These are phyloP conservation scores for Quercus rubra DNA, from an alignment of 306 rosid genomes.

Conservation along the genomic window DNA sequence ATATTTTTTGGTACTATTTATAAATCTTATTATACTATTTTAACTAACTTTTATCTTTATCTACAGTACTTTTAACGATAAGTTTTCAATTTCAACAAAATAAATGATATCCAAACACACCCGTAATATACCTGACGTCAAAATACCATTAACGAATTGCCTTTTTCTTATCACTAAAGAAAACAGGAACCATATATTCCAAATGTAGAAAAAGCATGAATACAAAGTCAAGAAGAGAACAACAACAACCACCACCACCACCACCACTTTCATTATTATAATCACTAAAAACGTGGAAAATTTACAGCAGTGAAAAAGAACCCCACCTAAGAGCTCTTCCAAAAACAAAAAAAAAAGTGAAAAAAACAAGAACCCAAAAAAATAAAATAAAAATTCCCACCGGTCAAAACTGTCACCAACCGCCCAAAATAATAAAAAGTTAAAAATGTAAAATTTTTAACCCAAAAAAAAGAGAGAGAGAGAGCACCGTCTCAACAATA, in stretches of 20 bases:
- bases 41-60: no score
- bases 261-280: constrained; percentile 15
- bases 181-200: neutral
- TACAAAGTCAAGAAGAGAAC: neutral
- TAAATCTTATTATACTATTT: fast-evolving
- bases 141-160: no score
- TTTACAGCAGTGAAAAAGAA: constrained; percentile 21
- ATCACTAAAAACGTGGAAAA: neutral
- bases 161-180: neutral
- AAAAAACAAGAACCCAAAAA: no score
- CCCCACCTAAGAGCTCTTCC: neutral
- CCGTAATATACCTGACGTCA: no score
- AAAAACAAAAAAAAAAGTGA: neutral
- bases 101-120: fast-evolving
- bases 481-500: neutral
- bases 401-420: constrained; percentile 25
- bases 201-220: neutral
- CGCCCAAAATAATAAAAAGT: neutral
- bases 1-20: no score
- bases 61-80: no score
- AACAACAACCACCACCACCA: no score
- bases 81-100: no score
- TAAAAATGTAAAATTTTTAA: neutral
- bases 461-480: no score
- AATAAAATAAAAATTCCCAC: neutral